Evolutionary conservation across 768 basidiomycete genomes (phyloP).

Genomic region (Collybia nuda): DNA sequence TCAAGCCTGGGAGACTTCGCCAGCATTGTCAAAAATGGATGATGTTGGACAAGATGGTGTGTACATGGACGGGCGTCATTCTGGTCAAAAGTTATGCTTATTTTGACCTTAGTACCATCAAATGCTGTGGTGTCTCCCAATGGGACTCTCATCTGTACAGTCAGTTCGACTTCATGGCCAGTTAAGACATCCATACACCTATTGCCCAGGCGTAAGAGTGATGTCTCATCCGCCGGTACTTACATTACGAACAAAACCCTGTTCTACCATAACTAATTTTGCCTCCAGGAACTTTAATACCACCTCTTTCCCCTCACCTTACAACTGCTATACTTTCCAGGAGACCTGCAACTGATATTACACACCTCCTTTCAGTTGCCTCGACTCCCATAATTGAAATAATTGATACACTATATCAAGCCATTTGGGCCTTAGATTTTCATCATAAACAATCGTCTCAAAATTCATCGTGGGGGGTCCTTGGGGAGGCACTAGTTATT

Average conservation of each 20-base stretch:
- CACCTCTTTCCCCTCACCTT: slow-evolving; percentile 25
- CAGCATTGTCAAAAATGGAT: slow-evolving; percentile 42
- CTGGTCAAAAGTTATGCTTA: not conserved
- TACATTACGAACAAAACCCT: not conserved
- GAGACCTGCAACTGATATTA: slow-evolving; percentile 57
- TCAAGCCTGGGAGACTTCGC: slow-evolving; percentile 46
- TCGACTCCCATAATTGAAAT: slow-evolving; percentile 40
- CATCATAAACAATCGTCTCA: slow-evolving; percentile 36
- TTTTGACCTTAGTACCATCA: slow-evolving; percentile 50
- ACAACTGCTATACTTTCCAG: slow-evolving; percentile 49
- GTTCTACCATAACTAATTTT: not conserved
- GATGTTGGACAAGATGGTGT: slow-evolving; percentile 51
- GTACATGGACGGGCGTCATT: slow-evolving; percentile 14
- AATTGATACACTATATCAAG: slow-evolving; percentile 44
- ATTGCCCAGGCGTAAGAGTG: slow-evolving; percentile 35
- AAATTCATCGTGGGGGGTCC: slow-evolving; percentile 39
- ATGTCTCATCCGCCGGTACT: slow-evolving; percentile 12
- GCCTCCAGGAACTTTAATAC: slow-evolving; percentile 8
- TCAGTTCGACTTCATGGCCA: slow-evolving; percentile 43
- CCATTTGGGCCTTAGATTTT: slow-evolving; percentile 45
- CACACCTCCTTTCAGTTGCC: slow-evolving; percentile 50
- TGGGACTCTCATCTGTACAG: slow-evolving; percentile 50
- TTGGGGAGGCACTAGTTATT: slow-evolving; percentile 47
- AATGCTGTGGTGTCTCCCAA: slow-evolving; percentile 60
- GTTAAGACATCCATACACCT: slow-evolving; percentile 40